A percentile compares a stretch with the other conserved stretches of the same genome.
Conservation (phyloP, 768 basidiomycete genomes). For the Trametes gibbosa region DNA sequence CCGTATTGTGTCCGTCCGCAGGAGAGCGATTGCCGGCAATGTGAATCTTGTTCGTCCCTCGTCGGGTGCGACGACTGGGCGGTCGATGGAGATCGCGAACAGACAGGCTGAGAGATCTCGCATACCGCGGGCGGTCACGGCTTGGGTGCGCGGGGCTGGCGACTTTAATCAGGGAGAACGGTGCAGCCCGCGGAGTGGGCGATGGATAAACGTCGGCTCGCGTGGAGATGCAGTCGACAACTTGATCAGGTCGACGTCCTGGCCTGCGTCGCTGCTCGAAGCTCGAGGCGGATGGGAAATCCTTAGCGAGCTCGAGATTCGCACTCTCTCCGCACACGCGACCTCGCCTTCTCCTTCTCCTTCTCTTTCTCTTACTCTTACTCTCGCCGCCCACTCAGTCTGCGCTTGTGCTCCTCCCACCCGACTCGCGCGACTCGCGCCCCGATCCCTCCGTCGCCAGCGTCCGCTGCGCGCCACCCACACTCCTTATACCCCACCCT, state of each 20-base stretch:
- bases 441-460: constrained; percentile 5
- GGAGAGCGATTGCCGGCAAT: too few relatives aligned
- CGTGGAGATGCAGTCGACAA: neutral
- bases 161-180: constrained; percentile 2
- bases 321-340: too few relatives aligned
- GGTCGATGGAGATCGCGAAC: neutral
- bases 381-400: neutral
- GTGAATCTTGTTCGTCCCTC: too few relatives aligned
- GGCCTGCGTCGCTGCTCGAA: neutral
- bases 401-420: constrained; percentile 14
- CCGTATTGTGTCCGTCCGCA: too few relatives aligned
- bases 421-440: constrained; percentile 4
- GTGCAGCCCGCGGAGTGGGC: neutral
- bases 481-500: constrained; percentile 13
- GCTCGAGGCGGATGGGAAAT: neutral
- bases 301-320: too few relatives aligned
- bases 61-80: too few relatives aligned
- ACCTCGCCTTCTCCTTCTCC: too few relatives aligned
- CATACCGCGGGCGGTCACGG: neutral
- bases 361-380: neutral
- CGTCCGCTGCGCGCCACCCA: constrained; percentile 11
- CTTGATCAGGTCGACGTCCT: neutral
- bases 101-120: too few relatives aligned
- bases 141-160: neutral
- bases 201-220: constrained; percentile 6